Conservation (phyloP, 176 grass and related monocot species). For the Carex cristatella region DNA sequence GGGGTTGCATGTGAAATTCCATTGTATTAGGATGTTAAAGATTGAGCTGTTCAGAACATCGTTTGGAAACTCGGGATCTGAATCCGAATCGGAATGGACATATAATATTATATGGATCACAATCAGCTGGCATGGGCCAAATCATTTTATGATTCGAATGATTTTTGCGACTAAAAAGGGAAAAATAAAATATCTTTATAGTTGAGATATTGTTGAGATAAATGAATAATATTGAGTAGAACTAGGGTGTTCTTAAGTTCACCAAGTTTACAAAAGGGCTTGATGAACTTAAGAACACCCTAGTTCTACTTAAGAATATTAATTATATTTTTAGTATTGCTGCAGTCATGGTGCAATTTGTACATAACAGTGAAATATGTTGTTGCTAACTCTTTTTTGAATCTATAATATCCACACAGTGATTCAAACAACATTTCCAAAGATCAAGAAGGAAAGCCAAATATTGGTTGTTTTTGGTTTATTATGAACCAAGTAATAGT, state of each 20-base stretch:
- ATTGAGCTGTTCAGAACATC: not conserved
- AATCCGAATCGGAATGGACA: not conserved
- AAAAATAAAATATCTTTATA: not conserved
- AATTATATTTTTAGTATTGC: not conserved
- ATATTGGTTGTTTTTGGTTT: not conserved
- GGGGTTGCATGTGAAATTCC: not conserved
- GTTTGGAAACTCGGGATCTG: not conserved
- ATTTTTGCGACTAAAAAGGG: not conserved
- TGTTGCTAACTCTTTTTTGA: not conserved
- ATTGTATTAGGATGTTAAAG: not conserved
- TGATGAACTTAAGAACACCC: too few species aligned
- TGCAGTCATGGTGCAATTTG: not conserved
- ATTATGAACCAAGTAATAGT: not conserved
- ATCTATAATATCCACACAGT: not conserved
- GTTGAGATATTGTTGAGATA: not conserved
- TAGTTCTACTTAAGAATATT: not conserved
- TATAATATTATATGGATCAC: not conserved
- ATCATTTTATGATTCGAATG: not conserved
- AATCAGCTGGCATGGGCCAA: not conserved
- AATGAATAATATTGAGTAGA: not conserved
- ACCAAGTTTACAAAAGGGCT: too few species aligned
- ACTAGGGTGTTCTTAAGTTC: too few species aligned
- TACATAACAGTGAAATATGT: not conserved
- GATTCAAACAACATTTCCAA: not conserved
- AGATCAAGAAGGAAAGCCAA: not conserved